Base-by-base conservation (phyloP, 1,284 basidiomycete genomes). In the Gomphus sp. region DNA sequence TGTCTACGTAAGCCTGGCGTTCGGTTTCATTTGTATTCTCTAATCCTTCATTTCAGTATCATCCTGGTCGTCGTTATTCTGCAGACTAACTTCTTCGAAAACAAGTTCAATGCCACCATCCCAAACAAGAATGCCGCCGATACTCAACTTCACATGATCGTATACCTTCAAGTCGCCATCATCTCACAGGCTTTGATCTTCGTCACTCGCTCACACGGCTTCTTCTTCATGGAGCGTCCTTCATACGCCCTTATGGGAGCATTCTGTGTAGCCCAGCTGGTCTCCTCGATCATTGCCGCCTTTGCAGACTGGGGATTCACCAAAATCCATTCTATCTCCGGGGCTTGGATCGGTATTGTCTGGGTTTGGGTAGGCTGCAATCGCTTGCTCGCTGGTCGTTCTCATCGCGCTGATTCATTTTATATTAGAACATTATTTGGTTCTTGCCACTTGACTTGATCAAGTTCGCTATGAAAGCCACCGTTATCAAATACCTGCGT, bases 111-210 rank as follows among this genome's bases (percentile, higher is more conserved):
- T 61, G 93, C 96, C 56, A 67, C 69, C 0, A 78, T 91, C 68
- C 68, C 72, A 60, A 70, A 71, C 66, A 66, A 69, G 64, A 68
- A 73, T 58, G 74, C 74, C 61, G 92, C 92, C 74, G 90, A 94
- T 73, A 74, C 74, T 55, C 81, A 89, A 68, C 74, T 92, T 7
- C 89, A 92, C 76, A 85, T 81, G 73, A 80, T 93, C 65, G 76
- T 91, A 62, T 93, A 93, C 78, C 82, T 93, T 64, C 89, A 93
- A 74, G 95, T 98, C 63, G 95, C 95, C 65, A 95, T 98, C 74
- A 97, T 98, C 75, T 98, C 95, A 60, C 95, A 98, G 74, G 95
- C 95, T 3, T 80, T 98, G 62, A 97, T 98, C 80, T 97, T 97
- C 78, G 84, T 96, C 73, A 97, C 94, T 41, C 93, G 94, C 78